Conservation (phyloP, 768 basidiomycete genomes). For the Hypsizygus marmoreus region DNA sequence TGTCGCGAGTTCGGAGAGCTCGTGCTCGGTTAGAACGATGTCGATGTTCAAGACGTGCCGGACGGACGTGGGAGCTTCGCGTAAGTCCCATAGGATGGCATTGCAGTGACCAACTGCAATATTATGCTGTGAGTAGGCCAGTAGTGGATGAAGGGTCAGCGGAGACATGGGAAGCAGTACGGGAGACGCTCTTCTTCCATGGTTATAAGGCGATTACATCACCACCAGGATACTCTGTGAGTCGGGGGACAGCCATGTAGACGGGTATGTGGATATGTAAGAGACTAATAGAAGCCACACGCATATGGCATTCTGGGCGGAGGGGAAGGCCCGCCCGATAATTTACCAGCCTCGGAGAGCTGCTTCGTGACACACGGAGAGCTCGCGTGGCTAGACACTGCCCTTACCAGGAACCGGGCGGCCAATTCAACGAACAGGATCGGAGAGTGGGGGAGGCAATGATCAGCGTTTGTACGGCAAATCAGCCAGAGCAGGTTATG, state of each 20-base stretch:
- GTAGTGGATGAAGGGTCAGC: constrained; percentile 35
- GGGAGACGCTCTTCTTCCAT: not conserved
- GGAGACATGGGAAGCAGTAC: constrained; percentile 2
- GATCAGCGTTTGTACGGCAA: not conserved
- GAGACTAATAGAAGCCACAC: not conserved
- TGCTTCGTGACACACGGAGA: not conserved
- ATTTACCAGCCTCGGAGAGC: not conserved
- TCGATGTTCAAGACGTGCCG: constrained; percentile 23
- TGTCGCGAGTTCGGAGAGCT: constrained; percentile 45
- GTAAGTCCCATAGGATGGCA: constrained; percentile 51
- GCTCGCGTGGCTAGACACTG: not conserved
- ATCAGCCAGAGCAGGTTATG: too few relatives aligned
- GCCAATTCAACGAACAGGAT: not conserved
- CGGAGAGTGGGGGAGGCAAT: not conserved
- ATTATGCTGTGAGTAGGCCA: constrained; percentile 39
- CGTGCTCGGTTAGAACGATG: constrained; percentile 29
- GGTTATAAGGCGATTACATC: constrained; percentile 2
- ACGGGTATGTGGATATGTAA: constrained; percentile 4
- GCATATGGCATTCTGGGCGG: not conserved
- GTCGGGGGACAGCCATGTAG: constrained; percentile 15
- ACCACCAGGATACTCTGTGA: not conserved
- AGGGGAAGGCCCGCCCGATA: constrained; percentile 1
- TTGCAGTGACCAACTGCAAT: constrained; percentile 26
- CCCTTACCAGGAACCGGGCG: not conserved
- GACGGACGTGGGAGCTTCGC: constrained; percentile 38